phyloP scores from a whole-genome alignment of 1,284 basidiomycete species.

The Rhodotorula sp. region DNA sequence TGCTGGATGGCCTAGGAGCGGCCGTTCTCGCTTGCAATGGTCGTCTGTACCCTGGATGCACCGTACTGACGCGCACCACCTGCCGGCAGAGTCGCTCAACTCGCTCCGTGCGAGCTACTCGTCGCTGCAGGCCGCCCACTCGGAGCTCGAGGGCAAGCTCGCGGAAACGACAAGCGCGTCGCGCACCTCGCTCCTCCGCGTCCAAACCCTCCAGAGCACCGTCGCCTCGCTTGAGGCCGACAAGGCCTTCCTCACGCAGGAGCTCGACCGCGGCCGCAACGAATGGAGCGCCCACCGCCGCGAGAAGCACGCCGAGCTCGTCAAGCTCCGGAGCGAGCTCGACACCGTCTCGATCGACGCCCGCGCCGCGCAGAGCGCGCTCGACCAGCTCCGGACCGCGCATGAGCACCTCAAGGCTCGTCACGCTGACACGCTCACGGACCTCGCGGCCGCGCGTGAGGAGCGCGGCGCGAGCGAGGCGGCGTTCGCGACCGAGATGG shows the following conservation, averaged over 20 bases:
- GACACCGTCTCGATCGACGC: slow-evolving; percentile 68
- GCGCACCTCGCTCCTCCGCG: slow-evolving; percentile 37
- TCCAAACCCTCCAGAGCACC: slow-evolving; percentile 37
- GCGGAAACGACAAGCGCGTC: slow-evolving; percentile 25
- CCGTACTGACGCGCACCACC: background rate
- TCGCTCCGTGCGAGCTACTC: slow-evolving; percentile 28
- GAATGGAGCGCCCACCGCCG: slow-evolving; percentile 35
- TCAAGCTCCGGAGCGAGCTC: slow-evolving; percentile 69
- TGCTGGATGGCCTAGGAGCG: no score
- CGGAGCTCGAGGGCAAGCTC: slow-evolving; percentile 37
- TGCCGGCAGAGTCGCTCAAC: slow-evolving; percentile 62
- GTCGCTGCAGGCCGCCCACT: slow-evolving; percentile 31
- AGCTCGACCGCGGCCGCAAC: slow-evolving; percentile 34
- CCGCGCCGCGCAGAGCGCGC: slow-evolving; percentile 63
- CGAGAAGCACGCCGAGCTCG: slow-evolving; percentile 63
- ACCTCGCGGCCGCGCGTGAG: slow-evolving; percentile 68
- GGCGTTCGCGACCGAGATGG: slow-evolving; percentile 71
- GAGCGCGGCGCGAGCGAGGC: slow-evolving; percentile 77
- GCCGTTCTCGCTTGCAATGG: background rate
- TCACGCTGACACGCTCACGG: slow-evolving; percentile 68
- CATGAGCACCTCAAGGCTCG: slow-evolving; percentile 67
- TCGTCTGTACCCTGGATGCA: no score
- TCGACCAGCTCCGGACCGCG: slow-evolving; percentile 68
- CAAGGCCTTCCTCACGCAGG: slow-evolving; percentile 53
- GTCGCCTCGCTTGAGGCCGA: slow-evolving; percentile 53